phyloP scores from a whole-genome alignment of 805 yeast genomes.

The Candida multigemmis region DNA sequence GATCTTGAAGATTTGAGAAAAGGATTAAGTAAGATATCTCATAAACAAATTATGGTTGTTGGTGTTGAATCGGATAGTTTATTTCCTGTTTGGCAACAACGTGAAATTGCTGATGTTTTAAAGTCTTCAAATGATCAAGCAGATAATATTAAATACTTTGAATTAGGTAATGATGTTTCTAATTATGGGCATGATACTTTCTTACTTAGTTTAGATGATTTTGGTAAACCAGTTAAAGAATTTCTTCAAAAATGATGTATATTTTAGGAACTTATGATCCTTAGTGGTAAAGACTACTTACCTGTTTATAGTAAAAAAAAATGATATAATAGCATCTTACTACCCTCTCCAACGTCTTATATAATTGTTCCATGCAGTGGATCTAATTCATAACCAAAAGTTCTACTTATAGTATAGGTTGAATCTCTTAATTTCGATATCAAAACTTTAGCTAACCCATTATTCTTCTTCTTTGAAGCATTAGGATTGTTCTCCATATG shows the following conservation, averaged over 20 bases:
- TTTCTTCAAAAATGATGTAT: conserved; percentile 32
- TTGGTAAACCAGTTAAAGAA: conserved; percentile 65
- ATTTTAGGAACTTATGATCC: conserved; percentile 1
- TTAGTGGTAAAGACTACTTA: not conserved
- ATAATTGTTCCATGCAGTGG: conserved; percentile 44
- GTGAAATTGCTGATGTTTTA: conserved; percentile 63
- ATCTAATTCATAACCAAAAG: conserved; percentile 60
- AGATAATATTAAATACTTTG: conserved; percentile 47
- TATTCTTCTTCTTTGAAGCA: conserved; percentile 22
- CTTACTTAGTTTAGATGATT: conserved; percentile 65
- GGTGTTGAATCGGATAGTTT: conserved; percentile 92
- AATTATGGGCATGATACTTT: conserved; percentile 91
- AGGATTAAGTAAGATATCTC: conserved; percentile 57
- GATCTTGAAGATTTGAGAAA: conserved; percentile 49
- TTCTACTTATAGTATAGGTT: conserved; percentile 36
- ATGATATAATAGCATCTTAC: not conserved
- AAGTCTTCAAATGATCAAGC: conserved; percentile 17
- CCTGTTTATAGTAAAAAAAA: not conserved
- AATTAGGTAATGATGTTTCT: conserved; percentile 68
- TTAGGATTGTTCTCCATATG: conserved; percentile 21
- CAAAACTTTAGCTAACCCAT: conserved; percentile 60
- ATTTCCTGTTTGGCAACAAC: conserved; percentile 93
- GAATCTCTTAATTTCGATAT: conserved; percentile 44
- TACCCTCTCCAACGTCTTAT: conserved; percentile 7
- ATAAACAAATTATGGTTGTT: conserved; percentile 63